Evolutionary conservation across 768 basidiomycete species (phyloP), one percentile per base, ranked within the genome.

Genomic region (Boletus tomentosulus): DNA sequence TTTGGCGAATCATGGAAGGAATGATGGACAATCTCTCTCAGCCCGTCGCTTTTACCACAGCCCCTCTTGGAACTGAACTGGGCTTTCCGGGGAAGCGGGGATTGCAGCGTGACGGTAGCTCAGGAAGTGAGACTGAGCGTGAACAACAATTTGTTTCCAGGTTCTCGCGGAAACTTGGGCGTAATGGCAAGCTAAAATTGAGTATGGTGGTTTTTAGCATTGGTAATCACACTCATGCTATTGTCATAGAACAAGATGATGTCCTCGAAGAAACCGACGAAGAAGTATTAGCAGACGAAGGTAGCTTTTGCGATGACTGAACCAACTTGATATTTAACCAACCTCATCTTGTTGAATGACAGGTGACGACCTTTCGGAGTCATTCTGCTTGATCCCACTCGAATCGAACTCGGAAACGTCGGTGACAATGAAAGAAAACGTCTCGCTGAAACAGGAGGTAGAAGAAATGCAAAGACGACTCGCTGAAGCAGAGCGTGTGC

Each of bases 11-110:
- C 46, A 86, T 92, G 76, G 89, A 92, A 69, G 88, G 85, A 38
- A 86, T 91, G 82, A 69, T 92, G 44, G 89, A 92, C 61, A 87
- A 90, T 61, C 76, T 93, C n/a, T 86, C 88, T 4, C 88, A 90
- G 61, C 80, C 81, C 0, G 75, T 83, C 25, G 91, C 91, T 15
- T 93, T 93, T 63, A 83, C 90, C 5, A 90, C 87, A 7, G 84
- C 85, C 13, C 89, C 92, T 15, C 77, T 92, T 22, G 81, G 79
- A 41, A 71, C 74, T 42, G 73, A 74, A 51, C 55, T 72, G 2
- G 48, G 43, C 55, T 47, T 62, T 57, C 54, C 46, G 28, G 58
- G 38, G 50, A 66, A 61, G 28, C 66, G 66, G 53, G 61, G 59
- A 9, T 59, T 65, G 30, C 74, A 70, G 8, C 73, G 79, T 52